phyloP scores from a whole-genome alignment of 1,284 basidiomycete genomes.

The Cryptococcus neoformans region DNA sequence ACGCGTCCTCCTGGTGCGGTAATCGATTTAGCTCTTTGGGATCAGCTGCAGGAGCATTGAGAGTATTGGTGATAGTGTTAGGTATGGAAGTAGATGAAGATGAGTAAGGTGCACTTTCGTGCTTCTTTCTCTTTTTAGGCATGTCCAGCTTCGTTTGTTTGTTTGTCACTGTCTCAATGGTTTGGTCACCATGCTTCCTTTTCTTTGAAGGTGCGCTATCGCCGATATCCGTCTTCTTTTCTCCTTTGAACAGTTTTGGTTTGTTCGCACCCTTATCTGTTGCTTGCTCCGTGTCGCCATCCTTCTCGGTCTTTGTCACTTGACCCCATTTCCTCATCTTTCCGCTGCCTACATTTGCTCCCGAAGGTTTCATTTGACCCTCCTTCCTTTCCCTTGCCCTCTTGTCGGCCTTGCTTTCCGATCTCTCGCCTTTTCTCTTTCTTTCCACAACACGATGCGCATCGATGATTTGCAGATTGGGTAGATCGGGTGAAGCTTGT shows the following conservation, averaged over 20 bases:
- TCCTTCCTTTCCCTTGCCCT: slow-evolving; percentile 25
- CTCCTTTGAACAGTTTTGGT: slow-evolving; percentile 1
- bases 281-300: slow-evolving; percentile 2
- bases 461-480: slow-evolving; percentile 46
- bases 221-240: slow-evolving; percentile 3
- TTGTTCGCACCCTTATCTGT: not conserved
- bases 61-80: not conserved
- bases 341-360: slow-evolving; percentile 26
- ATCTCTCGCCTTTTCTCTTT: slow-evolving; percentile 32
- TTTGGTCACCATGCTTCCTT: slow-evolving; percentile 3
- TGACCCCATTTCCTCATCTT: slow-evolving; percentile 38
- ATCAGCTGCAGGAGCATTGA: not conserved
- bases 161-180: not conserved
- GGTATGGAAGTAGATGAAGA: not conserved
- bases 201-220: slow-evolving; percentile 5
- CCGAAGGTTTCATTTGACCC: slow-evolving; percentile 33
- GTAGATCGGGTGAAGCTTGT: slow-evolving; percentile 27
- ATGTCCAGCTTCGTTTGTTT: not conserved
- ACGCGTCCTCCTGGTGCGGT: not conserved
- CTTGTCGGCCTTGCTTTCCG: slow-evolving; percentile 28
- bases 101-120: not conserved
- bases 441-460: slow-evolving; percentile 41
- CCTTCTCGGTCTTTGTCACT: slow-evolving; percentile 1
- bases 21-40: not conserved
- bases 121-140: not conserved